Percentiles rank a stretch among this genome's conserved stretches.
Evolutionary conservation across 2,329 filamentous ascomycete species (phyloP).

Genomic region (Ophiostoma novo-ulmi): DNA sequence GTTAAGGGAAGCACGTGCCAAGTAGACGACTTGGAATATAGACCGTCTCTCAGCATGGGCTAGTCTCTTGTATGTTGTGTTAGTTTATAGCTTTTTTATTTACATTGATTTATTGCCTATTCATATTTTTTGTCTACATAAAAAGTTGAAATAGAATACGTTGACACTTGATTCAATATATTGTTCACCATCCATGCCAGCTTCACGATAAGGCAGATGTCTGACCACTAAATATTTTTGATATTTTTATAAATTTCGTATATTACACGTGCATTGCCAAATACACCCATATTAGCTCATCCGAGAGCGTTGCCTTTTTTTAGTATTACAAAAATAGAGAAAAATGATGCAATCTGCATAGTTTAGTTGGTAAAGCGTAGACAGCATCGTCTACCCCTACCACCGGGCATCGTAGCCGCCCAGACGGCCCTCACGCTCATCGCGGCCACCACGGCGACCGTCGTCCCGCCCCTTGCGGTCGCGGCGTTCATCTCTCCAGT

Average conservation of each 20-base stretch:
- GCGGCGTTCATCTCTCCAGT: conserved; percentile 14
- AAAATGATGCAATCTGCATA: background rate
- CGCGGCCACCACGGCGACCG: conserved; percentile 1
- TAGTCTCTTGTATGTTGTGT: background rate
- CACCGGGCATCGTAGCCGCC: conserved; percentile 16
- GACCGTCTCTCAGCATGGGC: background rate
- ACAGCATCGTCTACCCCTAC: background rate
- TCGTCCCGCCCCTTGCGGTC: conserved; percentile 13
- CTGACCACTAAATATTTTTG: background rate
- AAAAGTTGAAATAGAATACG: background rate
- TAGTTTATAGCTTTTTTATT: background rate
- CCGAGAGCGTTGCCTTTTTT: background rate
- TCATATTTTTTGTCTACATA: background rate
- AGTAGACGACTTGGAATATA: conserved; percentile 7
- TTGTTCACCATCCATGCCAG: too few species aligned
- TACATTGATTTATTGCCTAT: background rate
- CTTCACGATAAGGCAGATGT: too few species aligned
- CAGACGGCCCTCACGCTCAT: conserved; percentile 23
- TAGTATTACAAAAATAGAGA: background rate
- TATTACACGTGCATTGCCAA: conserved; percentile 10
- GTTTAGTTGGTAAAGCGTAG: background rate
- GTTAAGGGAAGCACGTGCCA: background rate
- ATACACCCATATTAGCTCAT: background rate
- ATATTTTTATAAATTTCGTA: background rate
- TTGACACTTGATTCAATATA: background rate